Evolutionary conservation across 208 protist genomes (phyloP), one percentile per base, ranked within the genome.

Genomic region (Crithidia expoeki): DNA sequence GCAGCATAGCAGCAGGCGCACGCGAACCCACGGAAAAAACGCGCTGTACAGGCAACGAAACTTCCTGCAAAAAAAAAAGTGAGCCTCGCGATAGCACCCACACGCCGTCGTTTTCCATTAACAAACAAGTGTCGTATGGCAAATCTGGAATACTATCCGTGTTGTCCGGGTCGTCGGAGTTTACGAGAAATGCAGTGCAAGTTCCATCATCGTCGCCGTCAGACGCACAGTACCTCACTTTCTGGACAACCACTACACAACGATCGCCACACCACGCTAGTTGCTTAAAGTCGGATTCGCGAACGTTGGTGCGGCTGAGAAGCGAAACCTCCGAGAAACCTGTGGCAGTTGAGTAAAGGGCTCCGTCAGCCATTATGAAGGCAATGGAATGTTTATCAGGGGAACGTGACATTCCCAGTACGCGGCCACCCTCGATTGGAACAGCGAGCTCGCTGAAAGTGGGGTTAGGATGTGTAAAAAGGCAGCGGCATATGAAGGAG

Each of bases 21-120:
- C 83, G 76, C 5, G 89, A 93, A 6, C 83, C 86, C 0, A 89
- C 79, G 42, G 86, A 85, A 74, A 95, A 95, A 62, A 95, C 85
- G 40, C 77, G 86, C 60, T 76, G 78, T 25, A 63, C 81, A 23
- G 83, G 72, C 21, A 27, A 68, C 14, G 80, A 51, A 16, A 88
- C 80, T 0, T 84, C 74, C 57, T 95, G 86, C 64, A 95, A 55
- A 83, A 95, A 90, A 56, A 81, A 86, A 46, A 90, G 81, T n/a
- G 55, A 53, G 6, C 74, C 51, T n/a, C 42, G 65, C 25, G 80
- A 84, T 17, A 93, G 50, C 21, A 89, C 74, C 42, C 83, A 83
- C 32, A 84, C 67, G 16, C 89, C 89, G 73, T 95, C 89, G 23
- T 59, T 81, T 36, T 95, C 85, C 7, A 76, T 66, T 50, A 90